These are phyloP conservation scores for Salix udensis DNA, from an alignment of 345 rosid genomes.

Conservation along the genomic window DNA sequence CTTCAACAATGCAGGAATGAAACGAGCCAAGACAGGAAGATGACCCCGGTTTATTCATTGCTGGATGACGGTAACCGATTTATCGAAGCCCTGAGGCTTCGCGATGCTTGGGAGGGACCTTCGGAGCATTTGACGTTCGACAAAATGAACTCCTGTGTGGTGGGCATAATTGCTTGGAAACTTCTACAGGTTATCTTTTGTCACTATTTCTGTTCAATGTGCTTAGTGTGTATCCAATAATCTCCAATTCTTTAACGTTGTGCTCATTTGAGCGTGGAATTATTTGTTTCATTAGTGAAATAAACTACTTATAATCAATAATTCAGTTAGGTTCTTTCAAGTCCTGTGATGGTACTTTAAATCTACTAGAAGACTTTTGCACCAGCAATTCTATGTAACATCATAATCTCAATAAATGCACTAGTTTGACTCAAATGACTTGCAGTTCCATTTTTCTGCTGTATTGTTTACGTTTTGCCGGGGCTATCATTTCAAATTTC, in stretches of 20 bases:
- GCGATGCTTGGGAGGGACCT: slow-evolving; percentile 2
- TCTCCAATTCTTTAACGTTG: slow-evolving; percentile 27
- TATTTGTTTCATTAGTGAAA: slow-evolving; percentile 20
- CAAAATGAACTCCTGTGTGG: slow-evolving; percentile 14
- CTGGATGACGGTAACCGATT: slow-evolving; percentile 18
- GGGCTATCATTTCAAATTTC: background rate
- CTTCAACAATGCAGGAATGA: slow-evolving; percentile 65
- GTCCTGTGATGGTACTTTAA: background rate
- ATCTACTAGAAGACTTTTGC: background rate
- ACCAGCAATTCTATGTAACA: background rate
- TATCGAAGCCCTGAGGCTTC: slow-evolving; percentile 12
- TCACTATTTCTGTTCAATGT: slow-evolving; percentile 14
- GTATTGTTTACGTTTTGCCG: background rate
- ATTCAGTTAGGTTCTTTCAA: slow-evolving; percentile 1
- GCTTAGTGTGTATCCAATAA: background rate
- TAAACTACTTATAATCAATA: slow-evolving; percentile 15
- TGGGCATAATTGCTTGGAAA: slow-evolving; percentile 9
- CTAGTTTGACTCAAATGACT: background rate
- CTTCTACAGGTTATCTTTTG: slow-evolving; percentile 9
- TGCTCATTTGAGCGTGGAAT: slow-evolving; percentile 18
- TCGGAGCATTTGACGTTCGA: slow-evolving; percentile 7
- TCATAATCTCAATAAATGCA: background rate
- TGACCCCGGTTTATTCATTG: slow-evolving; percentile 19
- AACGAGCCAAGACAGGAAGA: slow-evolving; percentile 89
- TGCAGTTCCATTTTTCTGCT: background rate